Evolutionary conservation across 2,329 filamentous ascomycete genomes (phyloP), one percentile per base, ranked within the genome.

Genomic region (Hypoxylon sp.): DNA sequence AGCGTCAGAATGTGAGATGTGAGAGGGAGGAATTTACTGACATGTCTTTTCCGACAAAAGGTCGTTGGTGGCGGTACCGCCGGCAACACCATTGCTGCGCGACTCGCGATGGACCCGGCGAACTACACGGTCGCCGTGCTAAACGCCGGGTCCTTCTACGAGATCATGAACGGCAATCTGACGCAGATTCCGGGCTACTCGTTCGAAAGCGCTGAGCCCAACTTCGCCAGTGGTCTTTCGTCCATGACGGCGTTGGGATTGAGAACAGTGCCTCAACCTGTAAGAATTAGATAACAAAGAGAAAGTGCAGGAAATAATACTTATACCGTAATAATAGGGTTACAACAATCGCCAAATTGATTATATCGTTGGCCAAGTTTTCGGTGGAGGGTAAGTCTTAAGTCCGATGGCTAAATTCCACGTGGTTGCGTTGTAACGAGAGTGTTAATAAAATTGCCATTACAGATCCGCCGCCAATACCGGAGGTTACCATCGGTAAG

Each of bases 101-200:
- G 39, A 8, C 39, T 44, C 17, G 39, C 39, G 39, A 44, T 44
- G 39, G 39, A 44, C 17, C 39, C 39, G 39, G 39, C 39, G 17
- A 44, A 44, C 17, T 44, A 44, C 39, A 44, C 17, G n/a, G 39
- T 44, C 39, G 39, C 39, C 17, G 39, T 44, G 17, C 1, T 44
- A n/a, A 44, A 44, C 17, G 39, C 39, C 39, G 39, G 39, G 17
- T 44, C 39, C 39, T 44, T 44, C 39, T 44, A 44, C 17, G 39
- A 44, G 39, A 44, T 44, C 39, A 44, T 44, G 39, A 44, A 44
- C 39, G 39, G 39, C 39, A 44, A 44, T 17, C 17, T 44, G 39
- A 44, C 39, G 17, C 39, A 44, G 39, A 44, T 44, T 44, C 39
- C 39, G 14, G 39, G 39, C 10, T 44, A 44, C 9, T 44, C 39